A percentile compares a stretch with the other conserved stretches of the same genome.
These are phyloP conservation scores for Lentinula boryana DNA, from an alignment of 768 basidiomycete genomes.

Conservation along the genomic window DNA sequence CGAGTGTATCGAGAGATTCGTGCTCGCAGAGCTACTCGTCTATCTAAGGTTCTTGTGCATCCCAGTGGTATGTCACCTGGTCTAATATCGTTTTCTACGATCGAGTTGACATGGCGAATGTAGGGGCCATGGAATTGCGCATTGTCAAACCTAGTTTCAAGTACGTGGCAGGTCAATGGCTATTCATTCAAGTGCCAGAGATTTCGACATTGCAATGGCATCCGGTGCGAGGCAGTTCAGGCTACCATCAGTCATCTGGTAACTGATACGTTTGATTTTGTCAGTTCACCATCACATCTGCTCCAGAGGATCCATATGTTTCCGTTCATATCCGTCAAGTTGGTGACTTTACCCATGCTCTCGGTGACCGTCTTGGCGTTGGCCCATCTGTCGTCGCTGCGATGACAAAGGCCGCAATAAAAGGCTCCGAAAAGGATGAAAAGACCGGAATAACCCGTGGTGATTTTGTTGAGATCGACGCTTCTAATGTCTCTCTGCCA, in stretches of 20 bases:
- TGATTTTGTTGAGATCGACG: constrained; percentile 76
- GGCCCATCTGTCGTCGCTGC: constrained; percentile 71
- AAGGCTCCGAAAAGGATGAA: constrained; percentile 62
- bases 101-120: constrained; percentile 7
- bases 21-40: constrained; percentile 66
- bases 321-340: constrained; percentile 92
- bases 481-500: constrained; percentile 51
- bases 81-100: constrained; percentile 2
- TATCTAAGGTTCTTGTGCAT: constrained; percentile 85
- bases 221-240: constrained; percentile 55
- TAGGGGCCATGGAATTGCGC: constrained; percentile 89
- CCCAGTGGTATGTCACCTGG: constrained; percentile 61
- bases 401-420: constrained; percentile 76
- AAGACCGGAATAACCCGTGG: constrained; percentile 47
- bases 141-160: constrained; percentile 90
- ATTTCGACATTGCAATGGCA: constrained; percentile 87
- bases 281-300: constrained; percentile 92
- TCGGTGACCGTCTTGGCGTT: constrained; percentile 83
- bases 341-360: constrained; percentile 78
- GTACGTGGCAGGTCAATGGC: constrained; percentile 89
- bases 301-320: constrained; percentile 90
- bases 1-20: constrained; percentile 80
- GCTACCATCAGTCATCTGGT: constrained; percentile 48
- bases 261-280: constrained; percentile 20
- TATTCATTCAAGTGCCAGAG: constrained; percentile 86